phyloP scores from a whole-genome alignment of 768 basidiomycete genomes.

The Mycena venus region DNA sequence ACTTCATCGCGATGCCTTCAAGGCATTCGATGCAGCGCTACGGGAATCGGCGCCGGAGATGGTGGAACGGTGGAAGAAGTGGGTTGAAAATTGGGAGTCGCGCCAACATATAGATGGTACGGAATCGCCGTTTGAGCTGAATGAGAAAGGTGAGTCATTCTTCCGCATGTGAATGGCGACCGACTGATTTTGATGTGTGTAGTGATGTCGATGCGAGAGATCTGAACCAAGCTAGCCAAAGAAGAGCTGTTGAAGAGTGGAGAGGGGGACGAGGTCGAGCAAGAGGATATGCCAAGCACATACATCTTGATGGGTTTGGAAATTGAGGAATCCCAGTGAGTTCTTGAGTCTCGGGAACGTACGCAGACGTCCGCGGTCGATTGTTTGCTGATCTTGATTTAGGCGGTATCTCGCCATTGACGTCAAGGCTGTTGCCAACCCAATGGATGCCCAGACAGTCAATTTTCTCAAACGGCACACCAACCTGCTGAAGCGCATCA shows the following conservation, averaged over 20 bases:
- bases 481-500: background rate
- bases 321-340: slow-evolving; percentile 7
- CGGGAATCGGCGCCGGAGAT: background rate
- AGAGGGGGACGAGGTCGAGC: background rate
- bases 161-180: background rate
- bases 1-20: background rate
- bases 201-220: slow-evolving; percentile 1
- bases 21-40: background rate
- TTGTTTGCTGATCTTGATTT: background rate
- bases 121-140: too few relatives aligned
- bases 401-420: background rate
- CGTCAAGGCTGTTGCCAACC: slow-evolving; percentile 1
- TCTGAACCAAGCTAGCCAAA: background rate
- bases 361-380: background rate
- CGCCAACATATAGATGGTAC: background rate
- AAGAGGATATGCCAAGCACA: background rate
- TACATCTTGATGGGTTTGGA: background rate
- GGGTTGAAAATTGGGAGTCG: slow-evolving; percentile 2
- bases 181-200: too few relatives aligned
- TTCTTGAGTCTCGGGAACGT: background rate
- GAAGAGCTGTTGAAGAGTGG: slow-evolving; percentile 3
- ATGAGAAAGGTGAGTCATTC: background rate
- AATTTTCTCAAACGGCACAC: slow-evolving; percentile 1
- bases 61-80: background rate
- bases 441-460: background rate